Evolutionary conservation across 345 rosid species (phyloP).

Genomic region (Brassica rapa): DNA sequence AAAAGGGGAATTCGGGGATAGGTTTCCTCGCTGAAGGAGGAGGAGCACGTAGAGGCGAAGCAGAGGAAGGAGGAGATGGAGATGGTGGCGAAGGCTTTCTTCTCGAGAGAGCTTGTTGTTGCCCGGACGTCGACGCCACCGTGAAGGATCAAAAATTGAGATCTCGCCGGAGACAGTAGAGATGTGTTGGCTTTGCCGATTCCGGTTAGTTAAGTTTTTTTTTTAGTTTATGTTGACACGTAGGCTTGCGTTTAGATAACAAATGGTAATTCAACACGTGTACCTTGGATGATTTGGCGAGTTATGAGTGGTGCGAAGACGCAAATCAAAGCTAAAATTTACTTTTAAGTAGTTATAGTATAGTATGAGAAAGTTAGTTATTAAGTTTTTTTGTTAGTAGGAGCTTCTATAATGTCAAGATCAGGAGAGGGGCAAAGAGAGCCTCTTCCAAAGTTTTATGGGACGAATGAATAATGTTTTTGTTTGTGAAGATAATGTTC

Average conservation of each 20-base stretch:
- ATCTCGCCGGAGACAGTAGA: slow-evolving; percentile 23
- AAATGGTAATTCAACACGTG: slow-evolving; percentile 13
- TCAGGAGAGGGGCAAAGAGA: too few relatives aligned
- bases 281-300: slow-evolving; percentile 13
- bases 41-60: slow-evolving; percentile 38
- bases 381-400: too few relatives aligned
- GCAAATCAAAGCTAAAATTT: not conserved
- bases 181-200: not conserved
- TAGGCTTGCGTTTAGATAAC: slow-evolving; percentile 14
- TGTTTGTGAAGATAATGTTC: too few relatives aligned
- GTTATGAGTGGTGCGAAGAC: slow-evolving; percentile 17
- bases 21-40: slow-evolving; percentile 5
- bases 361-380: too few relatives aligned
- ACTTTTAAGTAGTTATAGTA: not conserved
- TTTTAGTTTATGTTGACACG: slow-evolving; percentile 15
- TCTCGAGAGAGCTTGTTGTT: slow-evolving; percentile 52
- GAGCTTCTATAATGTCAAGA: too few relatives aligned
- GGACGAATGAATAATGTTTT: too few relatives aligned
- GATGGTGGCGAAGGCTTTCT: slow-evolving; percentile 48
- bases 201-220: not conserved
- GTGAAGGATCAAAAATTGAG: slow-evolving; percentile 39
- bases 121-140: slow-evolving; percentile 93
- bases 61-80: slow-evolving; percentile 36
- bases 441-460: too few relatives aligned
- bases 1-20: slow-evolving; percentile 52